These are phyloP conservation scores for Mycosphaerelloides madeirae DNA, from an alignment of 2,329 filamentous ascomycete species.

Conservation along the genomic window DNA sequence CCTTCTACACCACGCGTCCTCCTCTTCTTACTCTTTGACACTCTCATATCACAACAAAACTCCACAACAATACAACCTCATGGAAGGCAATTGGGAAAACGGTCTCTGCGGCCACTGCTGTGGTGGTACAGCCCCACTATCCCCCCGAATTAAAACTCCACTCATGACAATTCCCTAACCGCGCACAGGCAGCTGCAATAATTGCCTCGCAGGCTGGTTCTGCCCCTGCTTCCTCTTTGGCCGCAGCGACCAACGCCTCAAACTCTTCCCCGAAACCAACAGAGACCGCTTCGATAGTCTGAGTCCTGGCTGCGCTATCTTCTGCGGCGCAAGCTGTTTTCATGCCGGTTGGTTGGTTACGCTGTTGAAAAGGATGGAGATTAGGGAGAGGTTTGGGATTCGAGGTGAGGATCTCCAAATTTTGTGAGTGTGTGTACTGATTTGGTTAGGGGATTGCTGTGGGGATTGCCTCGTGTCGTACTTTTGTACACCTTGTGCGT, in stretches of 20 bases:
- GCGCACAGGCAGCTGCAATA: no score
- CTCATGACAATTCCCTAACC: no score
- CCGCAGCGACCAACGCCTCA: constrained; percentile 6
- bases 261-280: constrained; percentile 2
- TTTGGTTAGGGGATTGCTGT: no score
- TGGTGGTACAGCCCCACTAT: no score
- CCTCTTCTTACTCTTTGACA: no score
- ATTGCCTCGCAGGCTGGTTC: constrained; percentile 17
- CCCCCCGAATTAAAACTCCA: no score
- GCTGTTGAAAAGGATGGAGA: constrained; percentile 11
- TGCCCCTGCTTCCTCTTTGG: constrained; percentile 17
- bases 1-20: no score
- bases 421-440: no score
- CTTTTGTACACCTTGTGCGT: constrained; percentile 11
- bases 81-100: constrained; percentile 16
- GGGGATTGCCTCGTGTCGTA: no score
- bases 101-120: constrained; percentile 18
- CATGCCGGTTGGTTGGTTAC: constrained; percentile 10
- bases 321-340: not conserved
- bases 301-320: constrained; percentile 11
- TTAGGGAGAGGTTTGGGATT: constrained; percentile 15
- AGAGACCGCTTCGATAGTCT: constrained; percentile 10
- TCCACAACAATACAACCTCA: no score
- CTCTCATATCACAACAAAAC: no score
- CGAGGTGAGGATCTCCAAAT: constrained; percentile 8